Conservation (phyloP, 2,329 filamentous ascomycete genomes). For the Venturia carpophila region DNA sequence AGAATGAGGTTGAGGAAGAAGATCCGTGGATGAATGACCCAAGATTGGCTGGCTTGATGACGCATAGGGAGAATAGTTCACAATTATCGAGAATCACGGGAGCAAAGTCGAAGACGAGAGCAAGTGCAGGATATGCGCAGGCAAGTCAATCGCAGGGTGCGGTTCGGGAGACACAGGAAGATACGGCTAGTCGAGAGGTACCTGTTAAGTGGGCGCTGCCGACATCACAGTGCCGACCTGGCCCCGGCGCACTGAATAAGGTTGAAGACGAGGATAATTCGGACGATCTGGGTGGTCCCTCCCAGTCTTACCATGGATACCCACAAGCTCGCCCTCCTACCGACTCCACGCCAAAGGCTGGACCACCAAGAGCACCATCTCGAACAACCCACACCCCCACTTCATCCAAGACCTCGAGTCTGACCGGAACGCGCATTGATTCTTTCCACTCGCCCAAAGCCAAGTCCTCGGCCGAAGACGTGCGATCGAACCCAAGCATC, state of each 20-base stretch:
- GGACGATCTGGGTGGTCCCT: background rate
- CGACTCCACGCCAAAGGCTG: background rate
- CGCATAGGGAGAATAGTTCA: conserved; percentile 3
- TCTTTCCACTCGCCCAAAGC: background rate
- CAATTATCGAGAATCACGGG: background rate
- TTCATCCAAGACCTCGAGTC: background rate
- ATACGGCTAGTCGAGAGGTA: background rate
- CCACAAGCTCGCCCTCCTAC: background rate
- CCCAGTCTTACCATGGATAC: background rate
- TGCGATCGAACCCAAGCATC: background rate
- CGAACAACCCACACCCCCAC: background rate
- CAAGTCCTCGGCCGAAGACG: background rate
- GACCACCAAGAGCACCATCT: background rate
- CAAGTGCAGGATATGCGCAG: conserved; percentile 5
- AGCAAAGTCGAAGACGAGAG: conserved; percentile 1
- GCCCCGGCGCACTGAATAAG: background rate
- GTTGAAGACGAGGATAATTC: background rate
- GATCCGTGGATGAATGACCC: conserved; percentile 15
- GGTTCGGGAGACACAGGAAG: background rate
- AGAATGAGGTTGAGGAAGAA: conserved; percentile 13
- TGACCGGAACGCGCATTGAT: background rate
- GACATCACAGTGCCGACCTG: background rate
- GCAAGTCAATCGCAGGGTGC: background rate
- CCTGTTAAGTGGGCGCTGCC: background rate
- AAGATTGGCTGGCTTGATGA: conserved; percentile 15